Percentiles rank a stretch among this genome's conserved stretches.
Evolutionary conservation across 2,329 filamentous ascomycete species (phyloP).

Genomic region (Venturia asperata): DNA sequence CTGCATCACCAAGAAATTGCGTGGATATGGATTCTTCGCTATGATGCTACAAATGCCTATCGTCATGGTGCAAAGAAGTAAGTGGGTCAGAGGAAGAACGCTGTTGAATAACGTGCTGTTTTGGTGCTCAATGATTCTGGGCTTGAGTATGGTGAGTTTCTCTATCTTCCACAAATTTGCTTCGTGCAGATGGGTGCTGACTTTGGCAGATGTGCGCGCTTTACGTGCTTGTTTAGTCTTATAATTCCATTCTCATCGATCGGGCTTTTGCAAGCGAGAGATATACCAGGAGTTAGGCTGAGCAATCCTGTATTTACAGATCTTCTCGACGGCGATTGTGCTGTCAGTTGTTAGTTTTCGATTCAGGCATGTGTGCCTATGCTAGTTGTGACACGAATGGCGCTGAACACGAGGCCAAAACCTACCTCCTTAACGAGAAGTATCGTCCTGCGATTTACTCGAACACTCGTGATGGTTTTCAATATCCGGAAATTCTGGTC

Average conservation of each 20-base stretch:
- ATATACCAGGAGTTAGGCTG: too few species aligned
- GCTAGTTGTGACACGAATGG: too few species aligned
- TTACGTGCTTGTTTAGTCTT: slow-evolving; percentile 32
- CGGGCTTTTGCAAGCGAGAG: neutral
- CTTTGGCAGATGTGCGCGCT: slow-evolving; percentile 32
- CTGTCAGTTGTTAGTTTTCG: too few species aligned
- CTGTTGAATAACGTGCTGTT: slow-evolving; percentile 85
- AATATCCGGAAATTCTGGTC: too few species aligned
- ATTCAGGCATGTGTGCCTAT: too few species aligned
- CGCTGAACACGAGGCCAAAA: too few species aligned
- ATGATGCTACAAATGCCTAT: slow-evolving; percentile 98
- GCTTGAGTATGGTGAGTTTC: slow-evolving; percentile 63
- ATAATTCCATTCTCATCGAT: too few species aligned
- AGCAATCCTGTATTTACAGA: too few species aligned
- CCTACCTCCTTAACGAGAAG: too few species aligned
- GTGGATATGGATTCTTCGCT: slow-evolving; percentile 86
- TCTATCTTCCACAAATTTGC: neutral
- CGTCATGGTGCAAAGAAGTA: slow-evolving; percentile 79
- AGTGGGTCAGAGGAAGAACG: slow-evolving; percentile 64
- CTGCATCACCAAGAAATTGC: slow-evolving; percentile 93
- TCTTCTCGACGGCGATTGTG: too few species aligned
- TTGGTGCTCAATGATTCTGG: slow-evolving; percentile 87
- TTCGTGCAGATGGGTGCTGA: neutral
- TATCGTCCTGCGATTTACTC: too few species aligned
- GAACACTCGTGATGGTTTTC: too few species aligned